phyloP scores from a whole-genome alignment of 306 rosid species.

The Arachis stenosperma region DNA sequence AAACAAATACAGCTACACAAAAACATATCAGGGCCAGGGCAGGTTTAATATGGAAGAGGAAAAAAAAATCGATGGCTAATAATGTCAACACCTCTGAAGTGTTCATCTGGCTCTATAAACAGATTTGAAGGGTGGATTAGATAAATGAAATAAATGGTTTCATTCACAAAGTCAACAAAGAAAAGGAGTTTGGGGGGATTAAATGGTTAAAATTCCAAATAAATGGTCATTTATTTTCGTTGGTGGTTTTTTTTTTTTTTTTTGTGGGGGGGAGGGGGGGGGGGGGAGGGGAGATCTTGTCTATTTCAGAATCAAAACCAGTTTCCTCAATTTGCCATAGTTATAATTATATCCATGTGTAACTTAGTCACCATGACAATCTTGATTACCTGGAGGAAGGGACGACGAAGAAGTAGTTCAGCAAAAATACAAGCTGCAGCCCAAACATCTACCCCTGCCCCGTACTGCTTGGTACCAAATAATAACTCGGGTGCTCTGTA shows the following conservation, averaged over 20 bases:
- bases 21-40: neutral
- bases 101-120: constrained; percentile 10
- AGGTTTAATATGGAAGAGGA: constrained; percentile 17
- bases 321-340: neutral
- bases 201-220: constrained; percentile 4
- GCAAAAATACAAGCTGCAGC: constrained; percentile 98
- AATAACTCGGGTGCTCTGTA: constrained; percentile 97
- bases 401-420: constrained; percentile 88
- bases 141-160: constrained; percentile 1
- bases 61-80: constrained; percentile 4
- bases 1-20: neutral
- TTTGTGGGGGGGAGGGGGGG: too few relatives aligned
- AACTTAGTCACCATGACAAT: constrained; percentile 12
- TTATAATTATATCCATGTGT: neutral
- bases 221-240: neutral
- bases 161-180: neutral
- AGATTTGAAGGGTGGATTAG: constrained; percentile 12
- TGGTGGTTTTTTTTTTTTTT: too few relatives aligned
- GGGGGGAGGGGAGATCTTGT: neutral
- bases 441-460: constrained; percentile 98
- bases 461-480: constrained; percentile 94
- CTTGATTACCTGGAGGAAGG: constrained; percentile 80
- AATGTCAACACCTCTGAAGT: constrained; percentile 31
- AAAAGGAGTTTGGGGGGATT: neutral
- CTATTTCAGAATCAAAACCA: constrained; percentile 18